Evolutionary conservation across 164 flowering plant genomes (phyloP), one percentile per base, ranked within the genome.

Genomic region (Dillenia suffruticosa): DNA sequence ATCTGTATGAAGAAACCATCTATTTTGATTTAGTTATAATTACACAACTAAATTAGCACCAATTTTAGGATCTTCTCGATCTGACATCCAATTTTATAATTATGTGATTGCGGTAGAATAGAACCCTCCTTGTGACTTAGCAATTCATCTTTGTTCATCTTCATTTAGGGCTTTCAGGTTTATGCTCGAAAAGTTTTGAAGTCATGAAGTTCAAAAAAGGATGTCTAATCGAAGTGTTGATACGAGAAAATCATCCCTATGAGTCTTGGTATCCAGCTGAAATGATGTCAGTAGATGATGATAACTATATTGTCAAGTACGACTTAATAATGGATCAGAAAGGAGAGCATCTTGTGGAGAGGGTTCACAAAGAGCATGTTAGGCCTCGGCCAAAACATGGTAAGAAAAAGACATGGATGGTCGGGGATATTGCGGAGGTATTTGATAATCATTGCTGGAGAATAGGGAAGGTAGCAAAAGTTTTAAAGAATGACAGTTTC

Each of bases 391-490:
- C 81, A 43, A 73, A 66, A 49, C 49, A 59, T 9, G 12, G 11
- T 9, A 26, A 44, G 43, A 44, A 45, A 26, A 60, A 66, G 17
- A 61, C 24, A 54, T 77, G 81, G 81, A 52, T 22, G 55, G 44
- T 54, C 67, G 81, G 78, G 64, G 76, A 77, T 65, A 44, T 73
- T 43, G 75, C 62, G 26, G 74, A 71, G 56, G 74, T 66, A 47
- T 71, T 66, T 50, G 70, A 71, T 66, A 11, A 44, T 71, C 56
- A 54, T 10, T 71, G 69, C 59, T 77, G 81, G 81, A 73, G 64
- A 49, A 65, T 47, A 44, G 81, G 75, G 48, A 70, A 66, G 51
- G 17, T 77, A 61, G 75, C 65, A 54, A 63, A 71, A 56, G 71
- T 69, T 15, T 7, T 74, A 61, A 57, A 58, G 48, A 63, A 61